Evolutionary conservation across 1,284 basidiomycete species (phyloP), one percentile per base, ranked within the genome.

Genomic region (Schizophyllum commune): DNA sequence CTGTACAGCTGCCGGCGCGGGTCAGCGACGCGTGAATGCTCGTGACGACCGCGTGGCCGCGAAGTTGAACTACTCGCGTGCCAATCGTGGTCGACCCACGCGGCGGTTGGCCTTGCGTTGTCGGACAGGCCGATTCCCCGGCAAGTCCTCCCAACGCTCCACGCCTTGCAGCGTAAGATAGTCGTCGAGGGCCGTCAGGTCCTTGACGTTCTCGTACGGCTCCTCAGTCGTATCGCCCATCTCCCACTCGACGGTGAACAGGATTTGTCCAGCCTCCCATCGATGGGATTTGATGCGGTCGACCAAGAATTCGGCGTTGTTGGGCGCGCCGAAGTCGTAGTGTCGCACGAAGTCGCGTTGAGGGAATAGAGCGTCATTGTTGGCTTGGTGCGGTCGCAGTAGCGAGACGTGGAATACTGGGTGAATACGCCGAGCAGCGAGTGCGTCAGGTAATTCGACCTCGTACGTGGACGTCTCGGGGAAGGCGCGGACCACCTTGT

Each of bases 401-500:
- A 63, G n/a, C 17, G 60, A 56, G 1, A 57, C 57, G 32, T 63
- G 62, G 34, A 63, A 63, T 0, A 63, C 59, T 21, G 59, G 55
- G 21, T 63, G 62, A n/a, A 73, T 69, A 0, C 75, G 56, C 1
- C 70, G 68, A 1, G 64, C 59, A 34, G 70, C 71, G 51, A 73
- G 59, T 21, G 61, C 53, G 7, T 66, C 32, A 1, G 71, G 71
- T 61, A 73, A 74, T 56, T 76, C 76, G 8, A 77, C 61, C 60
- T 69, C 72, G 62, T 75, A 76, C 9, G 71, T 72, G 13, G 68
- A 68, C 15, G 15, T 20, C 20, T 17, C 15, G 0, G 63, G 61
- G 32, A 62, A 8, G 1, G 74, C 2, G 64, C 67, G 5, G 66
- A 69, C 0, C 63, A 71, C 20, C 9, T 19, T 51, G 39, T 58